These are phyloP conservation scores for Truncatella angustata DNA, from an alignment of 2,329 filamentous ascomycete genomes.

Conservation along the genomic window DNA sequence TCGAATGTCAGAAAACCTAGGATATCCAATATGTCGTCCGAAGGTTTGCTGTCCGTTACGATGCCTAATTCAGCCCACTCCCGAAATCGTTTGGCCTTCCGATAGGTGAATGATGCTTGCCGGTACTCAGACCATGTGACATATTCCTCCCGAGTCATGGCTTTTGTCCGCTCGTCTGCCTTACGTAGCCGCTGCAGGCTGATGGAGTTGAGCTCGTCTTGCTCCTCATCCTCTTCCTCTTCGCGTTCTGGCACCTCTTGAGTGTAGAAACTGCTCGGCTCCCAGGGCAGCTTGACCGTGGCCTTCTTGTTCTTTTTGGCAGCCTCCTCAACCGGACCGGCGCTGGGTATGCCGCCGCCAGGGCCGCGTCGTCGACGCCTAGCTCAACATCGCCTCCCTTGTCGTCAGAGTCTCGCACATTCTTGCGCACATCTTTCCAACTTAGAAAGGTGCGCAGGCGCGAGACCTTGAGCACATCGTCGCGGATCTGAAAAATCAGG, in stretches of 20 bases:
- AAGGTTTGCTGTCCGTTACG: slow-evolving; percentile 94
- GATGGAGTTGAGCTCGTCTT: slow-evolving; percentile 97
- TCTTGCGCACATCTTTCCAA: slow-evolving; percentile 99
- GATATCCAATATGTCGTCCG: slow-evolving; percentile 97
- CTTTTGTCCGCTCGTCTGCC: slow-evolving; percentile 94
- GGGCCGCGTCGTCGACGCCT: slow-evolving; percentile 77
- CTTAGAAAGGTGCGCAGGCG: slow-evolving; percentile 92
- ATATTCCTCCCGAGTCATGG: slow-evolving; percentile 97
- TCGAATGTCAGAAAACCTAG: slow-evolving; percentile 97
- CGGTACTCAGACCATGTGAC: slow-evolving; percentile 98
- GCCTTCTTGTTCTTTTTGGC: slow-evolving; percentile 94
- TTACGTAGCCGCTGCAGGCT: slow-evolving; percentile 92
- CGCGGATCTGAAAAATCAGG: slow-evolving; percentile 92
- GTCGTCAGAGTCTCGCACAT: slow-evolving; percentile 95
- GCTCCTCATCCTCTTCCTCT: slow-evolving; percentile 92
- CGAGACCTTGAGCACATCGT: slow-evolving; percentile 95
- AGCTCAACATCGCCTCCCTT: slow-evolving; percentile 86
- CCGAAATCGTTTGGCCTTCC: slow-evolving; percentile 94
- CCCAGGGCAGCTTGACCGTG: slow-evolving; percentile 93
- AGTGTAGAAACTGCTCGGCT: slow-evolving; percentile 84
- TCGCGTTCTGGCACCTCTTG: slow-evolving; percentile 91
- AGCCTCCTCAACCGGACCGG: slow-evolving; percentile 67
- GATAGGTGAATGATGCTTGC: slow-evolving; percentile 96
- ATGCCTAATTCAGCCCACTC: slow-evolving; percentile 98
- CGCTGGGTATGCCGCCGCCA: slow-evolving; percentile 60